Conservation (phyloP, 768 basidiomycete genomes). For the Kwoniella bestiolae region DNA sequence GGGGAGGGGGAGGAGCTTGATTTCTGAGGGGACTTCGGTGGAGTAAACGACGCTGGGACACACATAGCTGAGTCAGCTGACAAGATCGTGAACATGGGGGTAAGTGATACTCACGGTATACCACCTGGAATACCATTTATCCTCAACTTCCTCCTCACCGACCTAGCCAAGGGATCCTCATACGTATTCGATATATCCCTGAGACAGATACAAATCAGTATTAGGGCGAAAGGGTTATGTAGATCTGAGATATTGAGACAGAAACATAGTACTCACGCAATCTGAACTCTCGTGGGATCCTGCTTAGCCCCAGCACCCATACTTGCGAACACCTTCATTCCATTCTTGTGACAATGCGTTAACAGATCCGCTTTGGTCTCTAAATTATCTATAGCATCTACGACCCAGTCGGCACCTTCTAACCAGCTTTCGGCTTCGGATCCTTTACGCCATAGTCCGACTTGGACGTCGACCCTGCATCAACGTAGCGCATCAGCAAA, state of each 20-base stretch:
- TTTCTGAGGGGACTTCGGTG: conserved; percentile 86
- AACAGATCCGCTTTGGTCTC: conserved; percentile 93
- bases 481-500: too few relatives aligned
- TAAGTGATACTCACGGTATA: conserved; percentile 58
- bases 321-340: conserved; percentile 89
- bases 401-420: conserved; percentile 89
- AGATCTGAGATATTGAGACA: not conserved
- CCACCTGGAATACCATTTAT: conserved; percentile 57
- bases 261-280: conserved; percentile 59
- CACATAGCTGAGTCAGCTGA: conserved; percentile 36
- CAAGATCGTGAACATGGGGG: not conserved
- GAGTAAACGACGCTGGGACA: conserved; percentile 86
- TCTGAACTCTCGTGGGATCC: conserved; percentile 93
- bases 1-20: conserved; percentile 84
- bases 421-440: conserved; percentile 70
- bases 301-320: conserved; percentile 96
- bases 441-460: conserved; percentile 83
- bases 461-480: conserved; percentile 70
- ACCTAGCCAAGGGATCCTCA: conserved; percentile 92
- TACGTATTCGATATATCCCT: conserved; percentile 89
- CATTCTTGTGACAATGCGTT: conserved; percentile 77
- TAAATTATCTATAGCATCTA: conserved; percentile 99
- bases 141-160: conserved; percentile 71
- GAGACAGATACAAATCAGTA: not conserved
- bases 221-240: too few relatives aligned